Base-by-base conservation (phyloP, 176 grass and related monocot species). In the Urochloa ruziziensis region DNA sequence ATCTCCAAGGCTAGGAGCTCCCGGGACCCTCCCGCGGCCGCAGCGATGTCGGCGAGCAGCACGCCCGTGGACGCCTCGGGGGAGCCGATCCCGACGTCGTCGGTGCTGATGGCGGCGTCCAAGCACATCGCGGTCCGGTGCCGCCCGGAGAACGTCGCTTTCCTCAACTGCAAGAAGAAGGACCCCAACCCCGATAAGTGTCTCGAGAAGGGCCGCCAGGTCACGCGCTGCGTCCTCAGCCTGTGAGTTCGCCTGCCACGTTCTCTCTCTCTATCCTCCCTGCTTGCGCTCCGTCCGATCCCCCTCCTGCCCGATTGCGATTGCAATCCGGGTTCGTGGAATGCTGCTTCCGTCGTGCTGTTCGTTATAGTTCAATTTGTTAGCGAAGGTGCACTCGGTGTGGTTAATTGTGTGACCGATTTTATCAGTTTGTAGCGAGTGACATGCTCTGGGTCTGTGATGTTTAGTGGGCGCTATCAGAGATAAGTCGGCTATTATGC, bases 141-240 rank as follows among this genome's bases (percentile, higher is more conserved):
- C 74, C 89, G 91, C 68, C 74, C 94, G 3, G 89, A 97, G 87
- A 97, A 97, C 78, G 63, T 97, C 27, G 94, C 88, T 70, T 97
- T 97, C 87, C 90, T 97, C 87, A 97, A 97, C 82, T 97, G 91
- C 84, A 97, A 97, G 94, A 97, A 97, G 87, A 97, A 97, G 89
- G 94, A 97, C 49, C 77, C 89, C 62, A 94, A 97, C 80, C 91
- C 91, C 13, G 89, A 97, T 79, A 97, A 91, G 85, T 97, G 94
- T 79, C 91, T 97, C 62, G 94, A 97, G 62, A 97, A 91, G 80
- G 94, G 94, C 18, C 94, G 91, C 33, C 89, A 94, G 74, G 94
- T 97, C 78, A 94, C 87, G 25, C 78, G 69, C 6, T 97, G 94
- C 81, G 89, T 97, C 62, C 79, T 97, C 73, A 85, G 70, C 84